Evolutionary conservation across 768 basidiomycete species (phyloP).

Genomic region (Macrolepiota fuliginosa): DNA sequence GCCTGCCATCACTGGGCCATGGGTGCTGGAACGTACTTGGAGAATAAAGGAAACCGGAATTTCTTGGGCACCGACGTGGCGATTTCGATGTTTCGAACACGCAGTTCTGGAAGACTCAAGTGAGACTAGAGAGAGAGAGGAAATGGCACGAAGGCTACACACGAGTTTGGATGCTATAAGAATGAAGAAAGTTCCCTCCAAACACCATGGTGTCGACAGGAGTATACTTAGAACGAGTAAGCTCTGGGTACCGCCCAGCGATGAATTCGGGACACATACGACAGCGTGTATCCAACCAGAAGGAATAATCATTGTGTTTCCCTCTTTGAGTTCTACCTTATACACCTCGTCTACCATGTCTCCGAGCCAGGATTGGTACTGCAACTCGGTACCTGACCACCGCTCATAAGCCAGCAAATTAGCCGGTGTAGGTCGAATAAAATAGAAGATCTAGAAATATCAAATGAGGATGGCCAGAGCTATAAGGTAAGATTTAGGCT

Average conservation of each 20-base stretch:
- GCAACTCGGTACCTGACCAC: constrained; percentile 92
- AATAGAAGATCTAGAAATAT: constrained; percentile 77
- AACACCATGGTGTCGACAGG: constrained; percentile 93
- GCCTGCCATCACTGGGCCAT: background rate
- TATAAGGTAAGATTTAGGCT: background rate
- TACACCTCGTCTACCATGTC: constrained; percentile 90
- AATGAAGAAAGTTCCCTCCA: constrained; percentile 97
- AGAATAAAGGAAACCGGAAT: constrained; percentile 83
- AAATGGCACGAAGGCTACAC: constrained; percentile 23
- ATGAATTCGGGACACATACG: constrained; percentile 41
- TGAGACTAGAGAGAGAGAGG: constrained; percentile 4
- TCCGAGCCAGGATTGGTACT: constrained; percentile 88
- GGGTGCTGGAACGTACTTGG: constrained; percentile 44
- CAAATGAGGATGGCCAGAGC: constrained; percentile 2
- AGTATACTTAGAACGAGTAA: constrained; percentile 61
- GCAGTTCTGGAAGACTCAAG: constrained; percentile 57
- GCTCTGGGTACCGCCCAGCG: background rate
- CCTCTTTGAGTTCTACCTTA: constrained; percentile 72
- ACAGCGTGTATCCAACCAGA: constrained; percentile 99
- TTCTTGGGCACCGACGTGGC: constrained; percentile 90
- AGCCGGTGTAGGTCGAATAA: constrained; percentile 82
- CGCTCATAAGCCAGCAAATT: constrained; percentile 90
- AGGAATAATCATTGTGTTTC: constrained; percentile 93
- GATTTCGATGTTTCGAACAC: constrained; percentile 89
- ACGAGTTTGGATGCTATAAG: constrained; percentile 87